These are phyloP conservation scores for Candida silvicultrix DNA, from an alignment of 805 yeast species.

Conservation along the genomic window DNA sequence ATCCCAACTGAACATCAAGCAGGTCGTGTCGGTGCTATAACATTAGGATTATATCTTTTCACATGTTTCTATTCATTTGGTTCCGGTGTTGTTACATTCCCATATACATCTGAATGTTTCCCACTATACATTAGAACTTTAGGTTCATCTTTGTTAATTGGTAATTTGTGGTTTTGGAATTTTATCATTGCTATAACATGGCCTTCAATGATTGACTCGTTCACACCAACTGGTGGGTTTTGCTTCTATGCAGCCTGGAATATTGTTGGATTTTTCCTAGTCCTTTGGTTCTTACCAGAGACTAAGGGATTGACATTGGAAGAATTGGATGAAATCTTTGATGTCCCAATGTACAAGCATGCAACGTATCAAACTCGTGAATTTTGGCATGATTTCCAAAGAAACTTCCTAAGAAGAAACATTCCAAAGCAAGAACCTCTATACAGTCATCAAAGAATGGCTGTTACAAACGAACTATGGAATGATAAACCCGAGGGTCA, in stretches of 20 bases:
- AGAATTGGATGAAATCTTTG: slow-evolving; percentile 59
- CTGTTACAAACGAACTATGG: slow-evolving; percentile 52
- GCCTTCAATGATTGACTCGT: slow-evolving; percentile 63
- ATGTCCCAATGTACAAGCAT: slow-evolving; percentile 44
- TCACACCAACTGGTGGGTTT: slow-evolving; percentile 79
- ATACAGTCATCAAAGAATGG: slow-evolving; percentile 46
- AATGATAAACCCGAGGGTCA: slow-evolving; percentile 45
- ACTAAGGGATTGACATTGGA: slow-evolving; percentile 38
- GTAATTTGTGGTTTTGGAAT: slow-evolving; percentile 70
- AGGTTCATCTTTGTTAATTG: slow-evolving; percentile 76
- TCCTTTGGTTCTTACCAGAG: slow-evolving; percentile 65
- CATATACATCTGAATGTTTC: slow-evolving; percentile 81
- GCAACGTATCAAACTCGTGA: slow-evolving; percentile 36
- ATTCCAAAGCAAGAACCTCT: slow-evolving; percentile 42
- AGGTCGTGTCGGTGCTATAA: slow-evolving; percentile 60
- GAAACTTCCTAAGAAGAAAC: slow-evolving; percentile 32
- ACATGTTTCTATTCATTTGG: slow-evolving; percentile 74
- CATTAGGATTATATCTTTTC: slow-evolving; percentile 69
- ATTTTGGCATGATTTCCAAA: slow-evolving; percentile 35
- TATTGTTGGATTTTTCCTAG: slow-evolving; percentile 59
- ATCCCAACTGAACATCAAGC: slow-evolving; percentile 40
- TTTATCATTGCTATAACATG: slow-evolving; percentile 67
- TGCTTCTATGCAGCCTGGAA: slow-evolving; percentile 90
- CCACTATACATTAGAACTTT: slow-evolving; percentile 74
- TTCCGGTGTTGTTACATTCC: slow-evolving; percentile 87